Evolutionary conservation across 345 rosid genomes (phyloP), one percentile per base, ranked within the genome.

Genomic region (Aethionema arabicum): DNA sequence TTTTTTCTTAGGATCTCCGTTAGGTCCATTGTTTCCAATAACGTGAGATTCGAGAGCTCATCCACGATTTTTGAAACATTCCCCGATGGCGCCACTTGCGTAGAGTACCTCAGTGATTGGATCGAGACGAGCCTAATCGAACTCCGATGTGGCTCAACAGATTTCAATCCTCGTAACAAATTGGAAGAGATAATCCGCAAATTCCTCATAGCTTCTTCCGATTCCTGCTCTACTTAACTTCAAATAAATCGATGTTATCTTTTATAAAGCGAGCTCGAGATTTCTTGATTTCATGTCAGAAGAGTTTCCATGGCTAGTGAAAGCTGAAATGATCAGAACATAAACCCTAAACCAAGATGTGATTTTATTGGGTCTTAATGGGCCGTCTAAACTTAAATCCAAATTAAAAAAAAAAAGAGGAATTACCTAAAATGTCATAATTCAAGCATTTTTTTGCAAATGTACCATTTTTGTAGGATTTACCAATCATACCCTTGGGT

Each of bases 11-110:
- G 80, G 27, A 79, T 64, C 52, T 93, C 95, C 6, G 83, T 70
- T 15, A 93, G 69, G 78, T 89, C 95, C 65, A 90, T 67, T 40
- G 79, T 68, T 62, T 92, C 98, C 1, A 89, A 83, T 2, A 92
- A 84, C 6, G 93, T 89, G 37, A 92, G 85, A 29, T 72, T 77
- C 4, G 93, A 61, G 52, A 92, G 66, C 66, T 87, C 98, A 21
- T 77, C 83, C 5, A 82, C 91, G 67, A 92, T 77, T 47, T 47
- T 69, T 12, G 74, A 44, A 5, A 92, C 93, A 8, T 52, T 78
- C 3, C 70, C 85, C 9, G 96, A 79, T 38, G 77, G 59, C 48
- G 78, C 29, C 30, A 72, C 70, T 52, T 50, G 67, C 4, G 70
- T 49, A 8, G 60, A 21, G 72, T 56, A 69, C 3, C 31, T 36